These are phyloP conservation scores for Lophium mytilinum DNA, from an alignment of 495 filamentous ascomycete genomes.

Conservation along the genomic window DNA sequence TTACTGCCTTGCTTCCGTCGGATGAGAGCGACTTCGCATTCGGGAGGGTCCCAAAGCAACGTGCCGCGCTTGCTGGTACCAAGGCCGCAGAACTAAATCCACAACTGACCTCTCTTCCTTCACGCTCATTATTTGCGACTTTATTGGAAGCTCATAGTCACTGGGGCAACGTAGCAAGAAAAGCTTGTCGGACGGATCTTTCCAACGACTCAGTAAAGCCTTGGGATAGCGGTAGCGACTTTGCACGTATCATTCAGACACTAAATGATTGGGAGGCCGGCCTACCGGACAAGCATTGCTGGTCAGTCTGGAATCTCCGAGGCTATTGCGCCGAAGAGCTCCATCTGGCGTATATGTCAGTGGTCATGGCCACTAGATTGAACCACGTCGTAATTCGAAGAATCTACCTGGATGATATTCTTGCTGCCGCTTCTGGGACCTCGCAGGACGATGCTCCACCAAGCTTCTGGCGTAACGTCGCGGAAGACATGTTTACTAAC, in stretches of 20 bases:
- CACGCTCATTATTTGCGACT: conserved; percentile 42
- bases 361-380: conserved; percentile 42
- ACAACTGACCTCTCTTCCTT: conserved; percentile 31
- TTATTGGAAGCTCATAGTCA: conserved; percentile 43
- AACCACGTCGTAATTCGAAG: conserved; percentile 45
- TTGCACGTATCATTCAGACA: conserved; percentile 31
- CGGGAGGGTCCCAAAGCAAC: conserved; percentile 36
- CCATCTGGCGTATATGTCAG: conserved; percentile 43
- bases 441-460: neutral
- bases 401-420: conserved; percentile 41
- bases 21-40: conserved; percentile 41
- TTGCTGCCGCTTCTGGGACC: neutral
- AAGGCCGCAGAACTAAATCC: conserved; percentile 41
- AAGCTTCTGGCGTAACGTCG: conserved; percentile 35
- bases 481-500: conserved; percentile 41
- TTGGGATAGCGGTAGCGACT: conserved; percentile 31
- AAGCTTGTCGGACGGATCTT: conserved; percentile 19
- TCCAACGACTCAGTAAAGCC: conserved; percentile 34
- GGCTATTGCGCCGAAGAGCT: conserved; percentile 38
- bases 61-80: conserved; percentile 45
- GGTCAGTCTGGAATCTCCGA: conserved; percentile 37
- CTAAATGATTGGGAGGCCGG: conserved; percentile 38
- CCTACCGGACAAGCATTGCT: conserved; percentile 39
- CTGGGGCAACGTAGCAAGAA: conserved; percentile 43
- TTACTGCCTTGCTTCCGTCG: conserved; percentile 43